Percentiles rank a stretch among this genome's conserved stretches.
Evolutionary conservation across 768 basidiomycete genomes (phyloP).

Genomic region (Termitomyces sp.): DNA sequence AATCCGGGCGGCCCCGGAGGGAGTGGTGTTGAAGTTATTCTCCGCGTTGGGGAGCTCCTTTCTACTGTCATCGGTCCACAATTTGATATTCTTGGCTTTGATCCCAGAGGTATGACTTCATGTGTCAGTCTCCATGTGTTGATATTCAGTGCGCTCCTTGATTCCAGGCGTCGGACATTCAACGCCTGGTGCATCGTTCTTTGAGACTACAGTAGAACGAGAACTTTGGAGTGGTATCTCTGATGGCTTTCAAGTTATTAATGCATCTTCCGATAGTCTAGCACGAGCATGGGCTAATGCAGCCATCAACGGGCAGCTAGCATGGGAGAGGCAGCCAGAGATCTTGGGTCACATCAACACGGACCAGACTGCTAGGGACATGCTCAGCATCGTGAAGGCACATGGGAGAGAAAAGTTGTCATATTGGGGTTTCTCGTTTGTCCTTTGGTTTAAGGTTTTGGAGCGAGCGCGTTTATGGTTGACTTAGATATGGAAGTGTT

Average conservation of each 20-base stretch:
- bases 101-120: constrained; percentile 33
- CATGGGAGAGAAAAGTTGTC: constrained; percentile 27
- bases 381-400: constrained; percentile 29
- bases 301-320: constrained; percentile 26
- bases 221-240: constrained; percentile 18
- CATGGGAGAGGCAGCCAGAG: constrained; percentile 23
- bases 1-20: constrained; percentile 49
- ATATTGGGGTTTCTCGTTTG: constrained; percentile 29
- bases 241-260: constrained; percentile 11
- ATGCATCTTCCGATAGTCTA: constrained; percentile 20
- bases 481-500: constrained; percentile 21
- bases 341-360: constrained; percentile 28
- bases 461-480: not conserved
- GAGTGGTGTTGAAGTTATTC: constrained; percentile 31
- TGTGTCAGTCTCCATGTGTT: not conserved
- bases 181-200: constrained; percentile 29
- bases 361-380: constrained; percentile 33
- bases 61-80: constrained; percentile 31
- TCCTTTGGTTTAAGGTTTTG: not conserved
- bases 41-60: constrained; percentile 19
- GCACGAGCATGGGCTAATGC: constrained; percentile 27
- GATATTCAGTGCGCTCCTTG: not conserved
- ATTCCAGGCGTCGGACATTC: constrained; percentile 29
- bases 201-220: constrained; percentile 29
- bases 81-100: constrained; percentile 43